These are phyloP conservation scores for Cladophialophora bantiana DNA, from an alignment of 2,329 filamentous ascomycete genomes.

Conservation along the genomic window DNA sequence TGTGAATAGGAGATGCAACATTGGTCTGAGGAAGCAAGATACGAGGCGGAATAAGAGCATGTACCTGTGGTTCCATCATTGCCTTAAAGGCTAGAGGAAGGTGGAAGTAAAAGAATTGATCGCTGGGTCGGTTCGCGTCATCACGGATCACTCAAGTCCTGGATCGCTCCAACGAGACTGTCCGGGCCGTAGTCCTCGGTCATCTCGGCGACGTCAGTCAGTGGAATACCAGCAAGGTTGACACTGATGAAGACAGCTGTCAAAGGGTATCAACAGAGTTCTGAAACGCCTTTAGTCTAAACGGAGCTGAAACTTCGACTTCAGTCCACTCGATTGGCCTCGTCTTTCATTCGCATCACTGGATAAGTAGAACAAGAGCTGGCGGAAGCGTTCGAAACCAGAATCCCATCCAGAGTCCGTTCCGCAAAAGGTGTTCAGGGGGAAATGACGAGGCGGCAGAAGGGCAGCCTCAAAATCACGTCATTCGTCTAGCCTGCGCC, in stretches of 20 bases:
- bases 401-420: neutral
- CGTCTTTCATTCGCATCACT: neutral
- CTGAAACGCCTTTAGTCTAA: neutral
- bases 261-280: neutral
- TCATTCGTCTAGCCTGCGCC: constrained; percentile 4
- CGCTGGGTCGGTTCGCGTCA: no score
- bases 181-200: no score
- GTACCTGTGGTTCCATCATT: no score
- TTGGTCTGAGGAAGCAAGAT: no score
- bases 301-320: neutral
- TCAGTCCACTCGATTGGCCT: neutral
- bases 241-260: neutral
- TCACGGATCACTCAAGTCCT: no score
- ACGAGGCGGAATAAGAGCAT: no score
- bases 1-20: no score
- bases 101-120: no score
- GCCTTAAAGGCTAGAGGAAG: no score
- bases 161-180: no score
- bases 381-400: neutral
- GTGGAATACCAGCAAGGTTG: neutral
- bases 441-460: neutral
- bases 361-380: neutral
- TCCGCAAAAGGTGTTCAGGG: neutral
- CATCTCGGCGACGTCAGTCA: neutral
- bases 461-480: constrained; percentile 4